Evolutionary conservation across 768 basidiomycete species (phyloP), one percentile per base, ranked within the genome.

Genomic region (Tylopilus vinaceipallidus): DNA sequence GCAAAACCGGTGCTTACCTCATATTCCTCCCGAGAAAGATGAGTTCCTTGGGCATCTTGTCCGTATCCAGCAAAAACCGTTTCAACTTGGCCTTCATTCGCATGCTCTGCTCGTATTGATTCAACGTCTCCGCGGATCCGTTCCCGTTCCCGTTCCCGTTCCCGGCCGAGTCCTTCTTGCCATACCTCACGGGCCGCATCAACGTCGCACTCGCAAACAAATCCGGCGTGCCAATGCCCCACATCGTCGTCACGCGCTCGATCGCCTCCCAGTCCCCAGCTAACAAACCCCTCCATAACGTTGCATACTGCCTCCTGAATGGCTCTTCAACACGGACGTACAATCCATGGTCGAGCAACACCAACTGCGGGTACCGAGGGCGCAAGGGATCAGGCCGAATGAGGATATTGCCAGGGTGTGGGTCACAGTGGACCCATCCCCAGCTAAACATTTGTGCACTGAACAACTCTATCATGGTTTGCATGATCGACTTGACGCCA

Each of bases 271-370:
- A 82, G 61, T 87, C 82, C 4, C 75, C 75, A 2, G 74, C 73
- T 17, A 84, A 68, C 59, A 87, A 75, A 16, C 76, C 77, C 43
- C 81, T 76, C 92, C 92, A 94, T 5, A 95, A 71, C 4, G 73
- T 69, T 16, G 87, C 85, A 74, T 94, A 95, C 48, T 95, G 81
- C 27, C 76, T 70, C 53, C 81, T 78, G 65, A 97, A 92, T 2
- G 73, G 64, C 16, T 84, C 78, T 14, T 80, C 67, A 4, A 93
- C 77, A 8, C 74, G 73, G 33, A 95, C 88, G 62, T 95, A 97
- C 11, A 98, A 72, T 1, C 95, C 95, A 64, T 98, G 95, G 63
- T 98, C 95, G 58, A 98, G 81, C 12, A 97, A 74, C 27, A 97
- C 87, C 53, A 92, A 74, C 58, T 88, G 84, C 2, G 82, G 76